Evolutionary conservation across 805 yeast genomes (phyloP), one percentile per base, ranked within the genome.

Genomic region (Candida nitratophila): DNA sequence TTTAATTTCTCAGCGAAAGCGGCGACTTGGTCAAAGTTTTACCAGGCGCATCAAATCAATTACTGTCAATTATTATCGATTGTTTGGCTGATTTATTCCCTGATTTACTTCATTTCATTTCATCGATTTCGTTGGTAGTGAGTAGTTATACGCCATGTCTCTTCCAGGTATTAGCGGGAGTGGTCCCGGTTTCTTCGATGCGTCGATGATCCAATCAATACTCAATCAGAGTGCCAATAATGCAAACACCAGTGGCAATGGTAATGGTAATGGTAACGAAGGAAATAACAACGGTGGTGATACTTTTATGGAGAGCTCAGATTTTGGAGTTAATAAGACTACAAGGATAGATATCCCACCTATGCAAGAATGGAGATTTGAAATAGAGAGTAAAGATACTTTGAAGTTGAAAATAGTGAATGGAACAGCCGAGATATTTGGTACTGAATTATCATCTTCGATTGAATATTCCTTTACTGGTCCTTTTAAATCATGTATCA

Each of bases 351-450:
- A 51, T 2, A 48, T 60, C 2, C 57, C 64, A 1, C 52, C 71
- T 1, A 56, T 56, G 34, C 66, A 77, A 24, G 95, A 87, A 64
- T 85, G 95, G 93, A 68, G 95, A 43, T 73, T 85, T 49, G 93
- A 86, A 56, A 76, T 85, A 4, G 69, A 70, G 48, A 71, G 70
- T 37, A 51, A 50, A 26, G 68, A 76, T 16, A 64, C 65, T 17
- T 56, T 85, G 33, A 69, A 66, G n/a, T 55, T 85, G 38, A 76
- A 69, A 51, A 69, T 81, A 11, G 46, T 63, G 3, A 65, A 69
- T 2, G 99, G 99, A 3, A 72, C 81, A 2, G 96, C 87, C 2
- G 99, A 93, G 65, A 76, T 89, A 10, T 87, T 84, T 63, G 99
- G 99, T 21, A 87, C 96, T 3, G 99, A 93, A 60, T 73, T 93